Conservation (phyloP, 331 rosid species). For the Dryas integrifolia region DNA sequence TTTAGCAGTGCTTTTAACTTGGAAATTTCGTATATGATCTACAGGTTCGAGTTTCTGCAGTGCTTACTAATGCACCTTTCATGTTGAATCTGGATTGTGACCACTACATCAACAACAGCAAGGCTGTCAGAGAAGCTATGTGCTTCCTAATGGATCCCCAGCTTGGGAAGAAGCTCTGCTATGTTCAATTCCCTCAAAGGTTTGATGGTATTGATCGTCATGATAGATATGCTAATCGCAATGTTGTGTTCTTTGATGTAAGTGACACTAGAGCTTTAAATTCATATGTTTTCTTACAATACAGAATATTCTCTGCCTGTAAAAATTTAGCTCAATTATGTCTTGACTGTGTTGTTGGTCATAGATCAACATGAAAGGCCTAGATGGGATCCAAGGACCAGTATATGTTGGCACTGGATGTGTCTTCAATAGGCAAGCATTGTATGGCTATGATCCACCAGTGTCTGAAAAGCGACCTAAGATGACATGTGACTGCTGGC, state of each 20-base stretch:
- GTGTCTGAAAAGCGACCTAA: conserved; percentile 66
- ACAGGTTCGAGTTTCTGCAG: conserved; percentile 91
- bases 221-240: conserved; percentile 82
- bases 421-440: conserved; percentile 86
- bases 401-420: conserved; percentile 90
- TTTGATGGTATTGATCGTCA: conserved; percentile 72
- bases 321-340: conserved; percentile 7
- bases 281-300: neutral
- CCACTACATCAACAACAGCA: conserved; percentile 91
- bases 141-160: conserved; percentile 93
- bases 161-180: conserved; percentile 70
- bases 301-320: neutral
- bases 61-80: conserved; percentile 90
- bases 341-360: conserved; percentile 26
- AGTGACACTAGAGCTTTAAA: conserved; percentile 25
- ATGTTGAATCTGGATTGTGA: conserved; percentile 91
- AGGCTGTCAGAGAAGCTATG: conserved; percentile 89
- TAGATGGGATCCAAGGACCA: conserved; percentile 98
- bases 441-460: conserved; percentile 78
- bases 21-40: conserved; percentile 24
- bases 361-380: conserved; percentile 92
- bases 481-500: conserved; percentile 90
- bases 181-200: conserved; percentile 88
- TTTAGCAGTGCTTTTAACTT: conserved; percentile 16
- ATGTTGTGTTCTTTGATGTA: conserved; percentile 79